phyloP scores from a whole-genome alignment of 225 moss, liverwort and hornwort species.

The Sphagnum contortum region DNA sequence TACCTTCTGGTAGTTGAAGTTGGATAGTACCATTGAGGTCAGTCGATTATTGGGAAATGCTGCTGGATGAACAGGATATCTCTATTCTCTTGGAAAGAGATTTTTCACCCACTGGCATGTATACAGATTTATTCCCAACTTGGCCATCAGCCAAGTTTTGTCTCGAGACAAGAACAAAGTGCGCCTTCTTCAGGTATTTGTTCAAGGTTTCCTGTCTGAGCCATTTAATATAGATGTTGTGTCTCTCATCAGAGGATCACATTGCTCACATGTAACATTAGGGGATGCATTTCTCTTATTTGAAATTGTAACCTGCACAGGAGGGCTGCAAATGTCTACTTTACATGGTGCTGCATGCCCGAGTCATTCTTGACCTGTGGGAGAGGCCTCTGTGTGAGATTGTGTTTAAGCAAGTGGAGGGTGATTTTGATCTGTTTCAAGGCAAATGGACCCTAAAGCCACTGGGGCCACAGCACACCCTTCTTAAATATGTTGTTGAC shows the following conservation, averaged over 20 bases:
- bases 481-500: conserved; percentile 83
- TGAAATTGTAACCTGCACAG: conserved; percentile 16
- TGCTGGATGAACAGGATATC: background rate
- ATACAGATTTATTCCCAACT: conserved; percentile 76
- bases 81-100: no score
- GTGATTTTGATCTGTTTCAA: conserved; percentile 84
- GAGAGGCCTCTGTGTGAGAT: conserved; percentile 78
- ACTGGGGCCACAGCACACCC: conserved; percentile 81
- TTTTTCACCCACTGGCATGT: no score
- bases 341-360: conserved; percentile 88
- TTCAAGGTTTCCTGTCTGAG: background rate
- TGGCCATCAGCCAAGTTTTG: conserved; percentile 74
- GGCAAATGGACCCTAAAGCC: conserved; percentile 95
- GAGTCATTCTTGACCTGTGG: conserved; percentile 86
- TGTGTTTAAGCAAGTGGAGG: conserved; percentile 91
- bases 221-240: background rate
- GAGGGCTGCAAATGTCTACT: conserved; percentile 96
- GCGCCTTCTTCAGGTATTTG: conserved; percentile 69
- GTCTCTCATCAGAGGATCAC: no score
- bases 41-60: no score
- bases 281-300: no score
- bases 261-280: no score
- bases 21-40: no score
- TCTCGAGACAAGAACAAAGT: conserved; percentile 66
- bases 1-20: no score